phyloP scores from a whole-genome alignment of 805 yeast species.

The Spathaspora hagerdaliae region DNA sequence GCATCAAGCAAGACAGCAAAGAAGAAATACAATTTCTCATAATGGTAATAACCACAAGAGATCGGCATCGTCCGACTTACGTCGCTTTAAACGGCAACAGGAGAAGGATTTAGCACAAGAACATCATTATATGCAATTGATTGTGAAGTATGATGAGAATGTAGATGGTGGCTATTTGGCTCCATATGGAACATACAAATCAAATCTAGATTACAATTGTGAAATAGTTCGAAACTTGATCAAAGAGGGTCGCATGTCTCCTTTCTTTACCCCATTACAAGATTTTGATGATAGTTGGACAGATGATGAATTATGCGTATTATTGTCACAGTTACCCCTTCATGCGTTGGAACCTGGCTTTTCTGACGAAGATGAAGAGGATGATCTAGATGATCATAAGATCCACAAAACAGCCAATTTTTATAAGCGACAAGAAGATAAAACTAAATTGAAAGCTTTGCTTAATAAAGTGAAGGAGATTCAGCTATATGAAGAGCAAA shows the following conservation, averaged over 20 bases:
- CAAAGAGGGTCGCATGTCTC: constrained; percentile 70
- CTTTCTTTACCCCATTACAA: constrained; percentile 86
- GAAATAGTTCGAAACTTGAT: constrained; percentile 70
- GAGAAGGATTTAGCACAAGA: constrained; percentile 55
- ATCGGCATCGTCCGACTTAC: constrained; percentile 15
- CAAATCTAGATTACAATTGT: constrained; percentile 70
- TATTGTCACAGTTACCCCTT: constrained; percentile 47
- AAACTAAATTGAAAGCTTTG: constrained; percentile 39
- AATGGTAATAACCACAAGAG: constrained; percentile 2
- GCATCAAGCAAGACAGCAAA: constrained; percentile 1
- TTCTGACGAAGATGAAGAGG: constrained; percentile 51
- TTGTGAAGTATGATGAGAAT: constrained; percentile 60
- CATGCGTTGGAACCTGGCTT: constrained; percentile 54
- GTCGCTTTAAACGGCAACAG: constrained; percentile 29
- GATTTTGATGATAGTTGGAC: constrained; percentile 73
- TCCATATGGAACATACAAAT: constrained; percentile 84
- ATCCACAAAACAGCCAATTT: constrained; percentile 46
- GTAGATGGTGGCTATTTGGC: constrained; percentile 95
- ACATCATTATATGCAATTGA: constrained; percentile 49
- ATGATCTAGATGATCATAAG: constrained; percentile 62
- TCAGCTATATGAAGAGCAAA: constrained; percentile 32
- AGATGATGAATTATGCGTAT: constrained; percentile 55
- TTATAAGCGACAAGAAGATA: constrained; percentile 47
- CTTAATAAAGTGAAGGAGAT: constrained; percentile 24
- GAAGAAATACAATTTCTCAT: constrained; percentile 19